Percentiles rank a stretch among this genome's conserved stretches.
phyloP scores from a whole-genome alignment of 441 rosid species.

The Croton laevigatus region DNA sequence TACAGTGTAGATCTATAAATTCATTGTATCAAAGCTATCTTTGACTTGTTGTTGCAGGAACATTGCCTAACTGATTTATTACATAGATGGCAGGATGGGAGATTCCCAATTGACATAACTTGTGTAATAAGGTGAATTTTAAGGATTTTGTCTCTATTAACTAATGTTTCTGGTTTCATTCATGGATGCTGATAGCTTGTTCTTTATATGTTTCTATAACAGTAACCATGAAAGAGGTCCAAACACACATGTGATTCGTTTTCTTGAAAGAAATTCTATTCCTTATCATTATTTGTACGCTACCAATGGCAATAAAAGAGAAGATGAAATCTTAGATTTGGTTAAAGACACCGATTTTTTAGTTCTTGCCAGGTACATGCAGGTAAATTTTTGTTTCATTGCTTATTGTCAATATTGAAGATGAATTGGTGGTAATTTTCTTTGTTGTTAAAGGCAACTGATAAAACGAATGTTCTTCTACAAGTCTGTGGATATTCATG shows the following conservation, averaged over 20 bases:
- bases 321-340: slow-evolving; percentile 72
- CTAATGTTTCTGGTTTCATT: slow-evolving; percentile 7
- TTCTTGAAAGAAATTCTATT: slow-evolving; percentile 81
- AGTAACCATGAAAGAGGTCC: slow-evolving; percentile 90
- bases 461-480: slow-evolving; percentile 13
- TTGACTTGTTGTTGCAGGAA: slow-evolving; percentile 46
- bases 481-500: neutral
- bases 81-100: slow-evolving; percentile 88
- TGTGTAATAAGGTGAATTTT: slow-evolving; percentile 76
- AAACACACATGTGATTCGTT: slow-evolving; percentile 78
- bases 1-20: neutral
- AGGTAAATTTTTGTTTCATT: slow-evolving; percentile 49
- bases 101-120: slow-evolving; percentile 78
- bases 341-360: slow-evolving; percentile 79
- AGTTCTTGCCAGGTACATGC: slow-evolving; percentile 98
- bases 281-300: slow-evolving; percentile 70
- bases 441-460: slow-evolving; percentile 7
- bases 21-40: slow-evolving; percentile 8
- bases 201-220: slow-evolving; percentile 21
- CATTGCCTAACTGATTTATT: slow-evolving; percentile 91
- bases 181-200: slow-evolving; percentile 18
- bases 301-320: slow-evolving; percentile 56
- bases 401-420: slow-evolving; percentile 8
- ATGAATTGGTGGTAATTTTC: neutral
- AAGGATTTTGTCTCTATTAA: neutral